phyloP scores from a whole-genome alignment of 2,329 filamentous ascomycete species.

The Pyrenophora teres region DNA sequence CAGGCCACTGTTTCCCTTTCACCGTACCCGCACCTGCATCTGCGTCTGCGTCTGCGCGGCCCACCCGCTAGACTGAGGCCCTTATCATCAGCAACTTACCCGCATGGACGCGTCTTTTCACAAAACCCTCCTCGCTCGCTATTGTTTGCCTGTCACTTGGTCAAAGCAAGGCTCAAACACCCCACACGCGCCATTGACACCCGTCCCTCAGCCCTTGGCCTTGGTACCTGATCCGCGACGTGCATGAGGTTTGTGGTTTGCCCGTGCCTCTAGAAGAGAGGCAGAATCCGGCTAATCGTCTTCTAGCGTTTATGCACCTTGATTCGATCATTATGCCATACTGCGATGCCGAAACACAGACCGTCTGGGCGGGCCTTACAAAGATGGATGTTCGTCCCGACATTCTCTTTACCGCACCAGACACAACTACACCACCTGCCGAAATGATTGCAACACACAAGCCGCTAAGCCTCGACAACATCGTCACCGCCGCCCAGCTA shows the following conservation, averaged over 20 bases:
- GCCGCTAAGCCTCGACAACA: conserved; percentile 17
- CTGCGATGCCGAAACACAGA: conserved; percentile 38
- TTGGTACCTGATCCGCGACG: background rate
- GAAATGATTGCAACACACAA: conserved; percentile 35
- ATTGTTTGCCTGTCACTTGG: background rate
- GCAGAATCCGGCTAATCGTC: conserved; percentile 15
- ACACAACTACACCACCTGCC: conserved; percentile 39
- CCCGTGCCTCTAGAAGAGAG: conserved; percentile 9
- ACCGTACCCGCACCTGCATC: conserved; percentile 2
- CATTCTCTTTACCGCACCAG: conserved; percentile 27
- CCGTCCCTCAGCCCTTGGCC: background rate
- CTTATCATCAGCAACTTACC: conserved; percentile 5
- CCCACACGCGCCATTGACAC: background rate
- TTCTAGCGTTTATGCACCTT: conserved; percentile 24
- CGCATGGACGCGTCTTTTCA: background rate
- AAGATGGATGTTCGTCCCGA: conserved; percentile 34
- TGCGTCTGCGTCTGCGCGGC: background rate
- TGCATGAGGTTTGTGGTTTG: conserved; percentile 11
- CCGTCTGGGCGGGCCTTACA: conserved; percentile 38
- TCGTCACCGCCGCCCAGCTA: conserved; percentile 9
- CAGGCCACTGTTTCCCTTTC: conserved; percentile 6
- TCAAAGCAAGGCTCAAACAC: conserved; percentile 2
- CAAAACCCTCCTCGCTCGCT: background rate
- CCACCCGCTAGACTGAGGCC: conserved; percentile 7
- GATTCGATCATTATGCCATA: conserved; percentile 21